Evolutionary conservation across 805 yeast species (phyloP), one percentile per base, ranked within the genome.

Genomic region (Yarrowia deformans): DNA sequence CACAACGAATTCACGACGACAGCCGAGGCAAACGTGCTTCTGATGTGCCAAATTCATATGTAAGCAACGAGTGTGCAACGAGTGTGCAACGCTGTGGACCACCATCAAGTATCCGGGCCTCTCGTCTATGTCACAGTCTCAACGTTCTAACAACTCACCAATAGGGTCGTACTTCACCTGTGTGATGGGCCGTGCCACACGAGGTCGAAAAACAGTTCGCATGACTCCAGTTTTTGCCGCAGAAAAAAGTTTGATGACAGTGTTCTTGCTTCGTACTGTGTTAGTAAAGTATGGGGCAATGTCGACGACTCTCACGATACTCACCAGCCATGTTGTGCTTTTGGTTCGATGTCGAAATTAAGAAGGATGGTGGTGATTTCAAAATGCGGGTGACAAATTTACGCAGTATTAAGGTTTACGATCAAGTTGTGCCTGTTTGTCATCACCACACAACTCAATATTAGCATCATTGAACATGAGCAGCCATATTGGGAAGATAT

Each of bases 191-290:
- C 91, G 90, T 3, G 96, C 87, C 68, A 90, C 87, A 81, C 97
- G 88, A 63, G 93, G 95, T 58, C 93, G 86, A 66, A 87, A 82
- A 72, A 93, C 86, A 77, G 93, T 89, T 77, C 96, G 87, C 77
- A 87, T 87, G 79, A 84, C 91, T 1, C 98, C 98, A 0, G 98
- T 93, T 74, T 89, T 86, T 18, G 98, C 98, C 1, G 95, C 84
- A 1, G 98, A 94, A 2, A 93, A 82, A 72, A 94, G 84, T 79
- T 92, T 91, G 70, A 94, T 89, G 76, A 93, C 88, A 4, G 97
- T 90, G 73, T 88, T 88, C 75, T 93, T 88, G 34, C 90, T 84
- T 80, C 91, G 64, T 42, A 56, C 64, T 56, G 50, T n/a, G 64
- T 56, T 56, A 56, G 64, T 42, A 10, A 16, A 10, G 13, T 14